Evolutionary conservation across 768 basidiomycete species (phyloP).

Genomic region (Tubosaeta brunneosetosa): DNA sequence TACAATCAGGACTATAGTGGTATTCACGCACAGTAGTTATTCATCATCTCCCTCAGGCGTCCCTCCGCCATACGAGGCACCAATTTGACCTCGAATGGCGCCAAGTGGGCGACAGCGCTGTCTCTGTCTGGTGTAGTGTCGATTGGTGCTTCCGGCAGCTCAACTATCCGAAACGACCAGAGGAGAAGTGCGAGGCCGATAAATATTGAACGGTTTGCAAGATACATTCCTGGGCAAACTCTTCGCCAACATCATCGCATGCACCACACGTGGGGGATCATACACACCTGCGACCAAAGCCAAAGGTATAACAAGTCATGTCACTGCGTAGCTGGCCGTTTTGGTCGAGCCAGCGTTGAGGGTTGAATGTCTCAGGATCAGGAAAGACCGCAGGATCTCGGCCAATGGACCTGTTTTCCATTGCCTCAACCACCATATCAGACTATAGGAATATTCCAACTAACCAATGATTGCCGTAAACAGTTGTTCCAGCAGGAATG

Average conservation of each 20-base stretch:
- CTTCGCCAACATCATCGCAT: slow-evolving; percentile 21
- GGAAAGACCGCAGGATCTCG: slow-evolving; percentile 53
- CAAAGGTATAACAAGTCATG: slow-evolving; percentile 46
- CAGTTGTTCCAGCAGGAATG: slow-evolving; percentile 23
- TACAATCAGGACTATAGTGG: too few species aligned
- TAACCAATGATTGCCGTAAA: slow-evolving; percentile 22
- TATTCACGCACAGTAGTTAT: too few species aligned
- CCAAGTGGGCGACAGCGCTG: slow-evolving; percentile 51
- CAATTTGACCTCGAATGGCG: slow-evolving; percentile 52
- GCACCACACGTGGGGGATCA: background rate
- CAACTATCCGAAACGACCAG: slow-evolving; percentile 55
- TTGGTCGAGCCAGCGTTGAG: slow-evolving; percentile 48
- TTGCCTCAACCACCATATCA: background rate
- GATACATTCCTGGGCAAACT: slow-evolving; percentile 58
- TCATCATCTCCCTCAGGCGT: slow-evolving; percentile 16
- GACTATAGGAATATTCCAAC: background rate
- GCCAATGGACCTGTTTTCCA: slow-evolving; percentile 41
- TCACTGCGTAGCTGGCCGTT: slow-evolving; percentile 45
- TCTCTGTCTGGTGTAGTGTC: slow-evolving; percentile 53
- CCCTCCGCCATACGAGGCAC: slow-evolving; percentile 36
- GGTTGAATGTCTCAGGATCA: slow-evolving; percentile 54
- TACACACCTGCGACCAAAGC: slow-evolving; percentile 43
- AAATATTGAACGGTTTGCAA: slow-evolving; percentile 50
- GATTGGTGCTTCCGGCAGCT: slow-evolving; percentile 47
- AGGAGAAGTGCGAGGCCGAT: slow-evolving; percentile 55